Evolutionary conservation across 2,329 filamentous ascomycete genomes (phyloP).

Genomic region (Botrytis squamosa): DNA sequence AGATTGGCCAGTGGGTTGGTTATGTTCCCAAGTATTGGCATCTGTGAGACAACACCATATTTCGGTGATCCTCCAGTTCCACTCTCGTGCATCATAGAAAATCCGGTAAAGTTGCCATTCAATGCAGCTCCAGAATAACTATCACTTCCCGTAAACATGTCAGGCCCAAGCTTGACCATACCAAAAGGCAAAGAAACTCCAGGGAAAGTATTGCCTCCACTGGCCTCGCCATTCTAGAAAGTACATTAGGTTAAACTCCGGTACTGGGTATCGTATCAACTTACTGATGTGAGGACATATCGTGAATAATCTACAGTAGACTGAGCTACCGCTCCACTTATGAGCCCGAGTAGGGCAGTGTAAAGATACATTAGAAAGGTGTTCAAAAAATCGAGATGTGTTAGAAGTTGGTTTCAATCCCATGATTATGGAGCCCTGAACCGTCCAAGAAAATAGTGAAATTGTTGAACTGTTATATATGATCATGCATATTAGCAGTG

Average conservation of each 20-base stretch:
- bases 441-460: neutral
- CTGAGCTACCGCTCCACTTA: neutral
- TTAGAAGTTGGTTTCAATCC: neutral
- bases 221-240: slow-evolving; percentile 14
- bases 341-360: slow-evolving; percentile 9
- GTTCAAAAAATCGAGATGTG: neutral
- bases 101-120: slow-evolving; percentile 54
- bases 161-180: slow-evolving; percentile 26
- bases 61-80: slow-evolving; percentile 69
- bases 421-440: neutral
- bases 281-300: slow-evolving; percentile 22
- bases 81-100: slow-evolving; percentile 63
- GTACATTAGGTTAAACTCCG: neutral
- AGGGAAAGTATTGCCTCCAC: slow-evolving; percentile 25
- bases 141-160: slow-evolving; percentile 44
- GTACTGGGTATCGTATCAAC: neutral
- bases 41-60: slow-evolving; percentile 62
- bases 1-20: slow-evolving; percentile 54
- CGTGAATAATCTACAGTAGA: slow-evolving; percentile 17
- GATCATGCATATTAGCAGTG: neutral
- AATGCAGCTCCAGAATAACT: slow-evolving; percentile 53
- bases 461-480: neutral
- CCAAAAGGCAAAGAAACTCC: slow-evolving; percentile 26
- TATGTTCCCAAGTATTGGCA: slow-evolving; percentile 52
- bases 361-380: slow-evolving; percentile 10